Conservation (phyloP, 371 early-diverging fungal genomes). For the Lichtheimia hyalospora region DNA sequence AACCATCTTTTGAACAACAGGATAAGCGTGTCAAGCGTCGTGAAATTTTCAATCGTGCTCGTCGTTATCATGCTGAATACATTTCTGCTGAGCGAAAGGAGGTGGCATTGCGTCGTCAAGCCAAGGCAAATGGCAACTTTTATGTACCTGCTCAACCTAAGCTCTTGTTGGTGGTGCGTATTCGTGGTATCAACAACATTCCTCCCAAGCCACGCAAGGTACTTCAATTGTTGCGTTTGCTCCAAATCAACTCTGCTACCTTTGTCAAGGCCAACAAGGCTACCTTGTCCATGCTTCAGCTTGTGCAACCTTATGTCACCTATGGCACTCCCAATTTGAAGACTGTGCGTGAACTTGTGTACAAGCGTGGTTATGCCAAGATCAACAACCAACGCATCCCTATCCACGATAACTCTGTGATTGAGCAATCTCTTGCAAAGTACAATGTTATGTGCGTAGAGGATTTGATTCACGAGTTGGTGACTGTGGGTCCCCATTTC, state of each 20-base stretch:
- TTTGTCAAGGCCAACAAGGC: conserved; percentile 99
- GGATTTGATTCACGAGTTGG: conserved; percentile 99
- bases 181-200: conserved; percentile 97
- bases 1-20: conserved; percentile 38
- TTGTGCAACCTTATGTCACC: conserved; percentile 97
- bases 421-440: conserved; percentile 95
- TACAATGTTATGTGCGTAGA: conserved; percentile 97
- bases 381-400: conserved; percentile 96
- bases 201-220: conserved; percentile 99
- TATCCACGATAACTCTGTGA: conserved; percentile 94
- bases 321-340: conserved; percentile 98
- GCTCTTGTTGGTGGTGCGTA: conserved; percentile 96
- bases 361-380: conserved; percentile 99
- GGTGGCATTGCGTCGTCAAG: conserved; percentile 88
- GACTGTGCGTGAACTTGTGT: conserved; percentile 98
- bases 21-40: conserved; percentile 84
- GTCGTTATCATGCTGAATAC: conserved; percentile 96
- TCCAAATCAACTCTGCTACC: conserved; percentile 99
- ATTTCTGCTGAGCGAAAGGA: conserved; percentile 81
- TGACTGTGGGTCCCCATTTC: conserved; percentile 95
- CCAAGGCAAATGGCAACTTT: conserved; percentile 89
- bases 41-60: conserved; percentile 97
- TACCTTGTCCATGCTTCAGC: conserved; percentile 97
- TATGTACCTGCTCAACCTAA: conserved; percentile 97
- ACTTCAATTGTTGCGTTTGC: conserved; percentile 97